phyloP scores from a whole-genome alignment of 1,284 basidiomycete genomes.

The Gastroboletus turbinatus region DNA sequence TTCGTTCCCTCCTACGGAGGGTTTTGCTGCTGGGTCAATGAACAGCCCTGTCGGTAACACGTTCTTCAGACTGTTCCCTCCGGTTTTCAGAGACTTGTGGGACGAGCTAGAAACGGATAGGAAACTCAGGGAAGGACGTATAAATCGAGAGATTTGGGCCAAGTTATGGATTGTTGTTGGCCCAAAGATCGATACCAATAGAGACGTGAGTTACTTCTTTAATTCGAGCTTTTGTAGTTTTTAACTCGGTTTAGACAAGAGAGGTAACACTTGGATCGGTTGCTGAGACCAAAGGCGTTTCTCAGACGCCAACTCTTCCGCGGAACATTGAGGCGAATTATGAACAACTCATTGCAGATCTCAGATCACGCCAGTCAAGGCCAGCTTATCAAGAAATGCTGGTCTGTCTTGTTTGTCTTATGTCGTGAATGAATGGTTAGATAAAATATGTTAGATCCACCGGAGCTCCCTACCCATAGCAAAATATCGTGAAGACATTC shows the following conservation, averaged over 20 bases:
- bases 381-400: constrained; percentile 86
- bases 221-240: not conserved
- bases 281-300: constrained; percentile 18
- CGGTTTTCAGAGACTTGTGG: constrained; percentile 89
- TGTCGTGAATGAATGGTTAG: not conserved
- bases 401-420: constrained; percentile 43
- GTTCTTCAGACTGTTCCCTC: constrained; percentile 75
- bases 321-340: constrained; percentile 34
- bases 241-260: constrained; percentile 26
- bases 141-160: constrained; percentile 72
- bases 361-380: constrained; percentile 60
- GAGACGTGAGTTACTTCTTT: constrained; percentile 41
- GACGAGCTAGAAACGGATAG: constrained; percentile 79
- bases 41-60: constrained; percentile 47
- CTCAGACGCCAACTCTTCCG: constrained; percentile 10
- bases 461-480: constrained; percentile 88
- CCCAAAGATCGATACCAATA: constrained; percentile 46
- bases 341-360: constrained; percentile 57
- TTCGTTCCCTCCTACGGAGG: constrained; percentile 58
- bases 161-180: constrained; percentile 64
- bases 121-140: constrained; percentile 60
- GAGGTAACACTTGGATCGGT: constrained; percentile 33
- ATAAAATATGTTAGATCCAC: constrained; percentile 47
- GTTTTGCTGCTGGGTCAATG: constrained; percentile 55
- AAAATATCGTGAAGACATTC: constrained; percentile 75